Base-by-base conservation (phyloP, 805 yeast species). In the Cyberlindnera japonica region DNA sequence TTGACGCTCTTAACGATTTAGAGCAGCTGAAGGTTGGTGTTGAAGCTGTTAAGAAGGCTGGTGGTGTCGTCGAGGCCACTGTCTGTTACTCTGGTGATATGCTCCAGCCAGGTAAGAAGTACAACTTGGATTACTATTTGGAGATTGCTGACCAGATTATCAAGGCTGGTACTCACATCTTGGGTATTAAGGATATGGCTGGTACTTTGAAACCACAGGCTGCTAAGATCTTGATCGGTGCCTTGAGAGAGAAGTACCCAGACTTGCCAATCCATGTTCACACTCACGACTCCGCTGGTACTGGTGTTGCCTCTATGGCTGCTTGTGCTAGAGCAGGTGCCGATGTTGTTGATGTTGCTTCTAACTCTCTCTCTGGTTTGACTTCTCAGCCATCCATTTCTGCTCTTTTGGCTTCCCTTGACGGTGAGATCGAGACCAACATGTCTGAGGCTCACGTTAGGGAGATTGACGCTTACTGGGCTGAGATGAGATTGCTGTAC, bases 131-230 rank as follows among this genome's bases (percentile, higher is more conserved):
- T 36, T 93, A 93, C 72, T 93, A 93, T 70, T 60, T 93, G 59
- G 72, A 72, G 16, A 79, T 91, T 43, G 89, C 86, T 47, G 95
- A 83, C 51, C 71, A 82, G 58, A 81, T 93, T 58, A 96, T 93
- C 44, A 72, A 69, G 47, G 81, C 90, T 87, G 99, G 99, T 57
- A 91, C 98, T 37, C 99, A 93, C 66, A 76, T 93, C 57, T 74
- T 93, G 55, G 99, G 98, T 69, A 93, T 93, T 63, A 93, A 93
- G 70, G 99, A 93, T 71, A 93, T 93, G 99, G 99, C 99, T 43
- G 99, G 99, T 72, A 91, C 98, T 50, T 66, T 93, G 71, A 90
- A 91, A 68, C 99, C 99, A 47, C 71, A 78, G 45, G 99, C 99
- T 47, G 99, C 99, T 33, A 78, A 74, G 35, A 53, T 81, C 40